Percentiles rank a stretch among this genome's conserved stretches.
Evolutionary conservation across 2,329 filamentous ascomycete species (phyloP).

Genomic region (Sarocladium kiliense): DNA sequence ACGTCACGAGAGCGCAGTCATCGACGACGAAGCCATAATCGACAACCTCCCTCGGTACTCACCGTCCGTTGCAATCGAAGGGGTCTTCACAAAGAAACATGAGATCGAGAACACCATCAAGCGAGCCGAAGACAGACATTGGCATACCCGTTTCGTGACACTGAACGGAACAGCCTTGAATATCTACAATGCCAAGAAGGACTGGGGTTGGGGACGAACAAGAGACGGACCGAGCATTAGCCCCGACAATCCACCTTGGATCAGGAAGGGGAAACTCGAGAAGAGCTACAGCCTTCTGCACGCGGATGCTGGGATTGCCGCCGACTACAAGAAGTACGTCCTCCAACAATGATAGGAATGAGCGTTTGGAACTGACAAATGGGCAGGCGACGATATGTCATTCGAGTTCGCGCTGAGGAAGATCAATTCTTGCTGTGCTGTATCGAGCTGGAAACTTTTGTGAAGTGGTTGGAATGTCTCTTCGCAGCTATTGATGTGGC

Average conservation of each 20-base stretch:
- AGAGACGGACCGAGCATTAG: slow-evolving; percentile 43
- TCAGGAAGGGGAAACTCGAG: slow-evolving; percentile 51
- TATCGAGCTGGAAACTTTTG: slow-evolving; percentile 57
- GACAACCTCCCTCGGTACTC: slow-evolving; percentile 48
- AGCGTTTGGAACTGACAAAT: not conserved
- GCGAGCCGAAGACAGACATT: slow-evolving; percentile 56
- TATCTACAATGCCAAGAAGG: slow-evolving; percentile 58
- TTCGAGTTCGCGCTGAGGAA: slow-evolving; percentile 67
- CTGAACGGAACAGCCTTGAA: slow-evolving; percentile 65
- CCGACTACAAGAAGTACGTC: slow-evolving; percentile 63
- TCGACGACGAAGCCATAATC: slow-evolving; percentile 32
- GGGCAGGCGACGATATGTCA: slow-evolving; percentile 54
- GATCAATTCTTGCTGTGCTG: slow-evolving; percentile 70
- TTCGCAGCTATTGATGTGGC: slow-evolving; percentile 72
- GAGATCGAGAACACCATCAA: slow-evolving; percentile 62
- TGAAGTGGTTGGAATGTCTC: slow-evolving; percentile 63
- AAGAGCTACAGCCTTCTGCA: slow-evolving; percentile 68
- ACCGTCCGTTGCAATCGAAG: slow-evolving; percentile 49
- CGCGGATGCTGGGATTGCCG: slow-evolving; percentile 69
- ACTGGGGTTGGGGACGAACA: slow-evolving; percentile 44
- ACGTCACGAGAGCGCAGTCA: slow-evolving; percentile 1
- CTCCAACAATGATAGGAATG: not conserved
- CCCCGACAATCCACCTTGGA: slow-evolving; percentile 45
- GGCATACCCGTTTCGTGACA: slow-evolving; percentile 57
- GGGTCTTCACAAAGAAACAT: slow-evolving; percentile 57